A percentile compares a stretch with the other conserved stretches of the same genome.
Evolutionary conservation across 768 basidiomycete species (phyloP).

Genomic region (Trametes cingulata): DNA sequence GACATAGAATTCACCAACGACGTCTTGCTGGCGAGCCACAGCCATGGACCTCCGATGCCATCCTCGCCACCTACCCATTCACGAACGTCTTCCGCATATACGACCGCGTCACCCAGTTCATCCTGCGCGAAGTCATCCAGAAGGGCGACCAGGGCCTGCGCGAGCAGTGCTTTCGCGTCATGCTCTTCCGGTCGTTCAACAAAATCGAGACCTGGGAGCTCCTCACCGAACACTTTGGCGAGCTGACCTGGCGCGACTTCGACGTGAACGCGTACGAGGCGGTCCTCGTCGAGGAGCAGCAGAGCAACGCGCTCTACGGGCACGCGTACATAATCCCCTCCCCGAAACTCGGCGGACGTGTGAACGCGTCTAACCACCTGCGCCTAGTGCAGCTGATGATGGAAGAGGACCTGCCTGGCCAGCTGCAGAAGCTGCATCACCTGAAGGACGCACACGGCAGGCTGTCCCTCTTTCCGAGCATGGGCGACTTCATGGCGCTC

Average conservation of each 20-base stretch:
- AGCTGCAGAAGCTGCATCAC: constrained; percentile 51
- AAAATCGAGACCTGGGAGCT: constrained; percentile 72
- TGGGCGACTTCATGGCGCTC: constrained; percentile 75
- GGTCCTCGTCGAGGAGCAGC: constrained; percentile 43
- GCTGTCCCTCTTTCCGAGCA: constrained; percentile 59
- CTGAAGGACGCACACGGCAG: constrained; percentile 63
- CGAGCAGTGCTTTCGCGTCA: constrained; percentile 71
- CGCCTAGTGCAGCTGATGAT: constrained; percentile 47
- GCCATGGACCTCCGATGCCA: constrained; percentile 66
- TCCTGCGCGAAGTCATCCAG: constrained; percentile 68
- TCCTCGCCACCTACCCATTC: constrained; percentile 57
- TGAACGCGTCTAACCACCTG: constrained; percentile 61
- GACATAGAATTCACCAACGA: constrained; percentile 32
- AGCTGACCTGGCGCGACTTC: constrained; percentile 63
- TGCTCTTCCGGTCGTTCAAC: constrained; percentile 73
- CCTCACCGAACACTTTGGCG: constrained; percentile 51
- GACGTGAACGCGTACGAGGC: constrained; percentile 50
- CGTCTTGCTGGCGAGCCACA: constrained; percentile 30
- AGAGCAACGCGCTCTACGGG: constrained; percentile 55
- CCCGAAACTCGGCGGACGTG: constrained; percentile 51
- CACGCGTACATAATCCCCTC: constrained; percentile 73
- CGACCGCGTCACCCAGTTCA: constrained; percentile 69
- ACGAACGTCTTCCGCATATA: constrained; percentile 77
- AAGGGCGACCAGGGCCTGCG: constrained; percentile 58
- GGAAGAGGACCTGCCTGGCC: constrained; percentile 52